Evolutionary conservation across 345 rosid species (phyloP).

Genomic region (Citrus mangshanensis): DNA sequence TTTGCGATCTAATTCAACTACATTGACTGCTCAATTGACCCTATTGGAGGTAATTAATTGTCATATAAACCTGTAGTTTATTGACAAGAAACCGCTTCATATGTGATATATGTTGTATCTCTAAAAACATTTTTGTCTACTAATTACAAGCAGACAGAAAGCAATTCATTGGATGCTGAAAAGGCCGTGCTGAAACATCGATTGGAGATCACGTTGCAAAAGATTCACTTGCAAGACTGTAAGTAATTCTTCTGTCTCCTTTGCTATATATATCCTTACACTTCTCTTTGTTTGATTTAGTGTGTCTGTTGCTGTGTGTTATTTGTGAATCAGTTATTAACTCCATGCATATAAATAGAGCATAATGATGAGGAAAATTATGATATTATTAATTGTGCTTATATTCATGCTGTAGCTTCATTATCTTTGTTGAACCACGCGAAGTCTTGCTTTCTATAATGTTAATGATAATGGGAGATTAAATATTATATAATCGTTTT

Average conservation of each 20-base stretch:
- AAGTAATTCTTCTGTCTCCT: constrained; percentile 3
- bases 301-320: too few relatives aligned
- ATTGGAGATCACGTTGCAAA: background rate
- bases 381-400: too few relatives aligned
- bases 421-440: too few relatives aligned
- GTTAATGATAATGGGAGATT: too few relatives aligned
- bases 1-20: background rate
- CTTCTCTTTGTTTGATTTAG: background rate
- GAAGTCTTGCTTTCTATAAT: too few relatives aligned
- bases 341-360: too few relatives aligned
- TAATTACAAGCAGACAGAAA: constrained; percentile 14
- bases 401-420: too few relatives aligned
- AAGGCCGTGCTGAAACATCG: background rate
- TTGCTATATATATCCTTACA: background rate
- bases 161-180: constrained; percentile 5
- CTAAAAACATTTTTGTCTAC: background rate
- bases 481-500: too few relatives aligned
- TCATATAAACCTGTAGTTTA: background rate
- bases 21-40: background rate
- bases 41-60: constrained; percentile 4
- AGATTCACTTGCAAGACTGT: constrained; percentile 18
- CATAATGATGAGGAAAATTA: too few relatives aligned
- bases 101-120: too few relatives aligned
- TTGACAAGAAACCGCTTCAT: too few relatives aligned
- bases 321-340: too few relatives aligned